A percentile compares a stretch with the other conserved stretches of the same genome.
phyloP scores from a whole-genome alignment of 73 alveolate species.

The Blepharisma stoltei region DNA sequence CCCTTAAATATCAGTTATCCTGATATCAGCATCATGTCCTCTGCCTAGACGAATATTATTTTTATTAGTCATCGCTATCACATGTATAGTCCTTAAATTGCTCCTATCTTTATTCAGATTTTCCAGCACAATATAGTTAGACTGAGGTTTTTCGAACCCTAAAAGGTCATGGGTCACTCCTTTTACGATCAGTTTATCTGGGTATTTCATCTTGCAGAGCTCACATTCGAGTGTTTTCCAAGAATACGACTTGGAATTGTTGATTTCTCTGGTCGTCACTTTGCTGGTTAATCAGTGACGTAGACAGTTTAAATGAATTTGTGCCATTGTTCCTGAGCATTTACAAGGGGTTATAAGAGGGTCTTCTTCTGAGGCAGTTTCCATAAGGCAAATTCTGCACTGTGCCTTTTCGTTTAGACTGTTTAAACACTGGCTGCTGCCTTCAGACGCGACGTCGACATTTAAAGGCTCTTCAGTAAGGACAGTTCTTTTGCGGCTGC shows the following conservation, averaged over 20 bases:
- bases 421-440: background rate
- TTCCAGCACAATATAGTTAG: constrained; percentile 47
- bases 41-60: constrained; percentile 50
- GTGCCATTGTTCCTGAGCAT: constrained; percentile 89
- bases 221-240: constrained; percentile 52
- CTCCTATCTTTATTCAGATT: constrained; percentile 39
- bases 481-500: background rate
- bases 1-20: constrained; percentile 52
- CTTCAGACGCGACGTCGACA: background rate
- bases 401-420: background rate
- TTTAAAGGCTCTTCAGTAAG: background rate
- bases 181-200: constrained; percentile 33
- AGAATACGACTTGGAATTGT: constrained; percentile 23
- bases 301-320: constrained; percentile 79
- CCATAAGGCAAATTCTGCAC: constrained; percentile 45
- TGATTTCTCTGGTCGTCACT: constrained; percentile 30
- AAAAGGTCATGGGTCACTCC: constrained; percentile 42
- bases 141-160: constrained; percentile 41
- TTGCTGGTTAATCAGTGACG: constrained; percentile 85
- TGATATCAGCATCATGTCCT: constrained; percentile 61
- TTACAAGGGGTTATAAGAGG: constrained; percentile 90
- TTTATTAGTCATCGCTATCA: constrained; percentile 41
- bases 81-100: constrained; percentile 42
- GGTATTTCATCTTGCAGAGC: constrained; percentile 37
- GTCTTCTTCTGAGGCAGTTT: constrained; percentile 36